Conservation (phyloP, 208 protist species). For the Leishmania lainsoni region DNA sequence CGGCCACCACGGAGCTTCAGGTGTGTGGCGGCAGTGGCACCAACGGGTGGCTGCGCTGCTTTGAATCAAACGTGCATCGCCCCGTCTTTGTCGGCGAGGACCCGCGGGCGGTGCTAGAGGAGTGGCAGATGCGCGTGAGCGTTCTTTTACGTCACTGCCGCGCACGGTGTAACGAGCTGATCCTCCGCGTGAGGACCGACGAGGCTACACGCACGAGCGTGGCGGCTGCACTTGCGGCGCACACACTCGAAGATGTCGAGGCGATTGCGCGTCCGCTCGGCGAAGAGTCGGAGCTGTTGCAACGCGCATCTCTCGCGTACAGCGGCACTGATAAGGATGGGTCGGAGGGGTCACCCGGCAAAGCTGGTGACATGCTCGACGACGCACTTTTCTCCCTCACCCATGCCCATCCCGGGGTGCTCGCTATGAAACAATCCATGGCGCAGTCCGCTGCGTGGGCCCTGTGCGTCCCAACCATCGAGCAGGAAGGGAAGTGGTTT, state of each 20-base stretch:
- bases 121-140: constrained; percentile 87
- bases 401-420: constrained; percentile 22
- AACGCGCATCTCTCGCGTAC: constrained; percentile 34
- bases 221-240: constrained; percentile 35
- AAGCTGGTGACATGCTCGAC: constrained; percentile 28
- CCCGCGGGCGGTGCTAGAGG: constrained; percentile 60
- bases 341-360: not conserved
- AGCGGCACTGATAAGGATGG: not conserved
- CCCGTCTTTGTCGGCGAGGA: constrained; percentile 43
- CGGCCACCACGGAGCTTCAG: constrained; percentile 23
- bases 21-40: constrained; percentile 62
- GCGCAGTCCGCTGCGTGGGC: constrained; percentile 15
- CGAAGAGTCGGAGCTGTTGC: constrained; percentile 47
- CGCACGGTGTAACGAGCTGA: constrained; percentile 46
- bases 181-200: constrained; percentile 24
- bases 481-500: constrained; percentile 72
- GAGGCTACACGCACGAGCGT: constrained; percentile 37
- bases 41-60: constrained; percentile 77
- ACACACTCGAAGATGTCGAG: constrained; percentile 36
- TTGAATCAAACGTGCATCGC: constrained; percentile 41
- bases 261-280: constrained; percentile 57
- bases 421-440: constrained; percentile 4
- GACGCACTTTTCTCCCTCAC: constrained; percentile 36
- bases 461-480: constrained; percentile 39
- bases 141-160: constrained; percentile 73